Conservation (phyloP, 768 basidiomycete species). For the Termitomyces bulborhizus region DNA sequence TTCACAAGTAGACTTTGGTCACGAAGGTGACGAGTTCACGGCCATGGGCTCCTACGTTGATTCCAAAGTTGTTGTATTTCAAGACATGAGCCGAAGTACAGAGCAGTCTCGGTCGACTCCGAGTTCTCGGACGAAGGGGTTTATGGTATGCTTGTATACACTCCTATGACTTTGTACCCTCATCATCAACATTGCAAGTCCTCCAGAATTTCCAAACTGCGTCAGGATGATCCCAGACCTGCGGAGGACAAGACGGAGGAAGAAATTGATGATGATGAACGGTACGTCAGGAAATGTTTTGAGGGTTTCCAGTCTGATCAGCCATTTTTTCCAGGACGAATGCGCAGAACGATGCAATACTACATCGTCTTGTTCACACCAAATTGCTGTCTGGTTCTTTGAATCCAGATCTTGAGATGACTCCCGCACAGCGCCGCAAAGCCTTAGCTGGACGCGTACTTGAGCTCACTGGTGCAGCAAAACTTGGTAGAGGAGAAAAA, state of each 20-base stretch:
- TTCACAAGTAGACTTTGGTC: constrained; percentile 27
- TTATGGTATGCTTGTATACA: constrained; percentile 53
- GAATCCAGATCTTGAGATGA: constrained; percentile 52
- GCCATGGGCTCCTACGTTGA: constrained; percentile 22
- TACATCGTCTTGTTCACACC: constrained; percentile 78
- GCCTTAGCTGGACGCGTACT: constrained; percentile 73
- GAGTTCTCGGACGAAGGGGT: constrained; percentile 53
- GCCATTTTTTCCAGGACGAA: constrained; percentile 48
- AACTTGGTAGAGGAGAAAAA: constrained; percentile 71
- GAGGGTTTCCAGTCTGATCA: background rate
- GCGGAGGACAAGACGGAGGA: constrained; percentile 21
- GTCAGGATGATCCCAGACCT: constrained; percentile 23
- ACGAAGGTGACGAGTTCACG: constrained; percentile 40
- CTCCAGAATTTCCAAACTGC: constrained; percentile 66
- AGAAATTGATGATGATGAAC: constrained; percentile 56
- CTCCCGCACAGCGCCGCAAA: constrained; percentile 63
- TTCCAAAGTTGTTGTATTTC: constrained; percentile 55
- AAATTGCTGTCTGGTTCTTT: constrained; percentile 71
- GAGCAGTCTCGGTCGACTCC: constrained; percentile 15
- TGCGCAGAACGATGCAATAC: constrained; percentile 67
- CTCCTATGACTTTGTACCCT: background rate
- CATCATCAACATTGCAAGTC: constrained; percentile 46
- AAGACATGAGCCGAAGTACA: constrained; percentile 19
- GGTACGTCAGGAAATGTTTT: constrained; percentile 24
- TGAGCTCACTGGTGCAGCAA: constrained; percentile 62